phyloP scores from a whole-genome alignment of 2,329 filamentous ascomycete species.

The Trichophyton equinum region DNA sequence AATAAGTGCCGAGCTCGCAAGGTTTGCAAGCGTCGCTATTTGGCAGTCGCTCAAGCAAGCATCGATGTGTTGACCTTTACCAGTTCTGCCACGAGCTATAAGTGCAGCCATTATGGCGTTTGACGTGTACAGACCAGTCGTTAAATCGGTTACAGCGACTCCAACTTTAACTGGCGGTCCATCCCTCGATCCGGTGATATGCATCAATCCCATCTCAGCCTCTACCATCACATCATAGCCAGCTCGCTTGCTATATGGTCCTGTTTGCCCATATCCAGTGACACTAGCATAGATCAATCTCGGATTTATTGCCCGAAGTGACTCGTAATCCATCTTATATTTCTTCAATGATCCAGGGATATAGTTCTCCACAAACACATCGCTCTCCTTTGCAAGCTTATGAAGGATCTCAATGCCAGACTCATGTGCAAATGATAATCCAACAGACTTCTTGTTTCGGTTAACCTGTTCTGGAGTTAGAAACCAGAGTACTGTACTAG shows the following conservation, averaged over 20 bases:
- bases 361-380: conserved; percentile 95
- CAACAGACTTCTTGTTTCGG: conserved; percentile 92
- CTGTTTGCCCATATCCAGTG: conserved; percentile 92
- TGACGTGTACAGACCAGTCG: conserved; percentile 85
- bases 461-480: conserved; percentile 53
- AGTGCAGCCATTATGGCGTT: conserved; percentile 93
- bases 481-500: not conserved
- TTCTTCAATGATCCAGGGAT: conserved; percentile 80
- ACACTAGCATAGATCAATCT: conserved; percentile 86
- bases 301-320: conserved; percentile 69
- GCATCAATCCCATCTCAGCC: conserved; percentile 95
- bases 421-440: conserved; percentile 75
- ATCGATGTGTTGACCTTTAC: conserved; percentile 83
- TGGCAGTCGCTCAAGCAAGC: conserved; percentile 87
- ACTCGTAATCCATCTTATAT: conserved; percentile 80
- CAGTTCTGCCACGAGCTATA: conserved; percentile 59
- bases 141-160: conserved; percentile 91
- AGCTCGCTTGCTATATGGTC: conserved; percentile 72
- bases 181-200: conserved; percentile 82
- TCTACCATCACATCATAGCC: conserved; percentile 99
- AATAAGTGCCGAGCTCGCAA: conserved; percentile 82
- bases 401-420: conserved; percentile 79
- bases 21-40: conserved; percentile 85
- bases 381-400: conserved; percentile 67
- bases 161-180: conserved; percentile 93